Evolutionary conservation across 257 asterid species (phyloP), one percentile per base, ranked within the genome.

Genomic region (Verbascum thapsus): DNA sequence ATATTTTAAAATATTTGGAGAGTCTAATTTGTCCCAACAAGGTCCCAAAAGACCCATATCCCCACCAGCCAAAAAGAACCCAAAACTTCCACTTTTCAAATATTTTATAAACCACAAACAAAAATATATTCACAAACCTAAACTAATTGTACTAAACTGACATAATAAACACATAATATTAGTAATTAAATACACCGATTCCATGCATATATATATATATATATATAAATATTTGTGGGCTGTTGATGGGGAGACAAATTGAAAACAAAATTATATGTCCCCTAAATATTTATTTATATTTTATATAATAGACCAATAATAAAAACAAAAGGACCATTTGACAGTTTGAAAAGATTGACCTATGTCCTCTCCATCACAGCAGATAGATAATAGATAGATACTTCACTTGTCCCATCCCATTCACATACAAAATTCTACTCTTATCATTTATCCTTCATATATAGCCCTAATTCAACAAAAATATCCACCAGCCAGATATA

Each of bases 271-370:
- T 43, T 13, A 16, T 26, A 47, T 7, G 20, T 34, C 30, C 61
- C n/a, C 30, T 34, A 8, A 10, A 53, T 23, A 2, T 19, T 4
- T 35, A 9, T 37, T 26, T 26, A 26, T 8, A 0, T 13, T 35
- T 15, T 13, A 13, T 9, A 15, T 37, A 43, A 61, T 44, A 34
- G 53, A 12, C 7, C 17, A 30, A 22, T 38, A 38, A 38, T 8
- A 50, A 13, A 74, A 78, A 66, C 61, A 75, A 72, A 69, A 51
- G 20, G 77, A 74, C 72, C 75, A 74, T 71, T 79, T 84, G 97
- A 83, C 80, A 74, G 81, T 41, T 69, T 80, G 94, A 85, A 84
- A 80, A 80, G 90, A 83, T 81, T 80, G 92, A 85, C 84, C 83
- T 68, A 77, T 81, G 88, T 78, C 90, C 70, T 77, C 82, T 84